Evolutionary conservation across 225 moss, liverwort and hornwort species (phyloP).

Genomic region (Pseudoscleropodium purum): DNA sequence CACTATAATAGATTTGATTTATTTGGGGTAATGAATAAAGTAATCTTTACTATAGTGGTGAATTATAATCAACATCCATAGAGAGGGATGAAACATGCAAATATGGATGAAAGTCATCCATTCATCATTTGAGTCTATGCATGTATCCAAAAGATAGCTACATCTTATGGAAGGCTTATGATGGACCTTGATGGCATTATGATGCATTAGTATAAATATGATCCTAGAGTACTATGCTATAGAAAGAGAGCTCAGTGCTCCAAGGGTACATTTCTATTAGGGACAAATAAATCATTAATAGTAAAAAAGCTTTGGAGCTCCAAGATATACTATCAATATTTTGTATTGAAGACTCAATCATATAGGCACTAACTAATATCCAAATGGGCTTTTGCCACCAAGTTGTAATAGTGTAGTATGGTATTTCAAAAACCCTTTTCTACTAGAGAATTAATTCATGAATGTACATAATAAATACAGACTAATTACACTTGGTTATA

Average conservation of each 20-base stretch:
- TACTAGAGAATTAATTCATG: not conserved
- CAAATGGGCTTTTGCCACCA: not conserved
- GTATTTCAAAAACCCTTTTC: not conserved
- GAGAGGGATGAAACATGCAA: not conserved
- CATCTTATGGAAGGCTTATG: accelerated
- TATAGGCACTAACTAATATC: not conserved
- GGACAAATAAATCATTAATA: not conserved
- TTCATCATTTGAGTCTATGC: too few species aligned
- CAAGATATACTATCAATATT: not conserved
- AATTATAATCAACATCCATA: too few species aligned
- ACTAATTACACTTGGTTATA: not conserved
- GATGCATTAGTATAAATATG: not conserved
- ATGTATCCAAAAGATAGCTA: not conserved
- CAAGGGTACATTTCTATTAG: accelerated
- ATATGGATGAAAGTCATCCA: not conserved
- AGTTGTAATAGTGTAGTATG: not conserved
- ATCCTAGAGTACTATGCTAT: accelerated
- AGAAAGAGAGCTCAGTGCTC: not conserved
- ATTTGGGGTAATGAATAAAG: not conserved
- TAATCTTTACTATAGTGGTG: accelerated
- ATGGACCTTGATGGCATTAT: not conserved
- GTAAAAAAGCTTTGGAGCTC: not conserved
- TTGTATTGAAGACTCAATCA: not conserved
- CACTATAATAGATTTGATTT: not conserved
- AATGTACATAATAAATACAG: not conserved